Conservation (phyloP, 192 early-diverging fungal genomes). For the Dissophora ornata region DNA sequence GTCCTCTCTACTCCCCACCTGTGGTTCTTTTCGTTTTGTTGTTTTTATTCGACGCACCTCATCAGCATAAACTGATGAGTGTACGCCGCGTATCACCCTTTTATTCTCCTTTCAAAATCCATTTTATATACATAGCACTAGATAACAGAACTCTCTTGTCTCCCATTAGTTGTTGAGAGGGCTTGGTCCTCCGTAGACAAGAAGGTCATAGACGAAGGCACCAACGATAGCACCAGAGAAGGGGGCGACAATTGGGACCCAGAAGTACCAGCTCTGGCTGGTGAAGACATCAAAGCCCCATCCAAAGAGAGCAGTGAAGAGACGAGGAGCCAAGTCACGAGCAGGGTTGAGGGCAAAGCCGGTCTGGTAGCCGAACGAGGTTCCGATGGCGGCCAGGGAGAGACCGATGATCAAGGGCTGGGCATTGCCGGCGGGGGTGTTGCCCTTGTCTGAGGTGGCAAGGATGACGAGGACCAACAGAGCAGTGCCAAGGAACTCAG, state of each 20-base stretch:
- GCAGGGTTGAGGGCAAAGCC: conserved; percentile 82
- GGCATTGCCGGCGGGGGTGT: conserved; percentile 65
- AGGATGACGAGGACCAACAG: conserved; percentile 69
- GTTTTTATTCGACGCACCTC: not conserved
- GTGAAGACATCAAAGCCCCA: conserved; percentile 77
- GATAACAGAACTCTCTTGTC: not conserved
- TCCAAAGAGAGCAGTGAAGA: conserved; percentile 74
- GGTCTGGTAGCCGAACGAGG: conserved; percentile 73
- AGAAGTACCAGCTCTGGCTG: conserved; percentile 75
- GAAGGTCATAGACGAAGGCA: conserved; percentile 47
- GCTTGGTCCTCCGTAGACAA: conserved; percentile 45
- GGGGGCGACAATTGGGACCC: conserved; percentile 76
- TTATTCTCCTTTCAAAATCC: too few relatives aligned
- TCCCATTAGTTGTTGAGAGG: conserved; percentile 49
- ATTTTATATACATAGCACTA: too few relatives aligned
- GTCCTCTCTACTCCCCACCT: too few relatives aligned
- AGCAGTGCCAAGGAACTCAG: conserved; percentile 77
- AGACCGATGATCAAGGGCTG: conserved; percentile 71
- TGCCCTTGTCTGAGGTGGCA: conserved; percentile 67
- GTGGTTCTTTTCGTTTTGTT: not conserved
- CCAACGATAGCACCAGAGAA: conserved; percentile 67
- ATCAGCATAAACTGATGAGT: not conserved
- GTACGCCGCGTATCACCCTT: not conserved
- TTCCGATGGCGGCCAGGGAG: conserved; percentile 69
- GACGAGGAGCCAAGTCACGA: conserved; percentile 82